phyloP scores from a whole-genome alignment of 257 asterid genomes.

The Echites panduratus region DNA sequence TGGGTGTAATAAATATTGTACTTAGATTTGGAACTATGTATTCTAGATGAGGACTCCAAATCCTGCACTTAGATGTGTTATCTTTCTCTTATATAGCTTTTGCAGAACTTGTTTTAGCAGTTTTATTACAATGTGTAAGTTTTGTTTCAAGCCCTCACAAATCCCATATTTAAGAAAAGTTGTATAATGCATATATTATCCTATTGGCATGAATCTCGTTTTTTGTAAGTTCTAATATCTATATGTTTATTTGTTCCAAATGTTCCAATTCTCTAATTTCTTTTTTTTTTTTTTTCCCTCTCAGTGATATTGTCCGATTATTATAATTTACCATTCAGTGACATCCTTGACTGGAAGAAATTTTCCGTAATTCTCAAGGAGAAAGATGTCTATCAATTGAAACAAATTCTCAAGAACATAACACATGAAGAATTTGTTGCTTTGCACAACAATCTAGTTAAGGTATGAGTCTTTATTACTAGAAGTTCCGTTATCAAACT shows the following conservation, averaged over 20 bases:
- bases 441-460: slow-evolving; percentile 81
- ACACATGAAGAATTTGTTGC: slow-evolving; percentile 65
- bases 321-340: slow-evolving; percentile 95
- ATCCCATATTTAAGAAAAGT: too few relatives aligned
- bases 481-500: neutral
- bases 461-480: slow-evolving; percentile 40
- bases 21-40: too few relatives aligned
- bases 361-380: slow-evolving; percentile 74
- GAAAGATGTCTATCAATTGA: slow-evolving; percentile 86
- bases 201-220: too few relatives aligned
- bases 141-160: too few relatives aligned
- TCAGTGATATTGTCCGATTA: slow-evolving; percentile 94
- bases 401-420: slow-evolving; percentile 74
- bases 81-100: too few relatives aligned
- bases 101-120: too few relatives aligned
- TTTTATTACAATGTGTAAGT: too few relatives aligned
- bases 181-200: too few relatives aligned
- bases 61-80: too few relatives aligned
- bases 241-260: neutral
- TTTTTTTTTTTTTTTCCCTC: slow-evolving; percentile 27
- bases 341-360: slow-evolving; percentile 73
- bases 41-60: too few relatives aligned
- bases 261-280: slow-evolving; percentile 2
- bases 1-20: too few relatives aligned
- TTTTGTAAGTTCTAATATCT: too few relatives aligned